Conservation (phyloP, 768 basidiomycete genomes). For the Lentinula sp. region DNA sequence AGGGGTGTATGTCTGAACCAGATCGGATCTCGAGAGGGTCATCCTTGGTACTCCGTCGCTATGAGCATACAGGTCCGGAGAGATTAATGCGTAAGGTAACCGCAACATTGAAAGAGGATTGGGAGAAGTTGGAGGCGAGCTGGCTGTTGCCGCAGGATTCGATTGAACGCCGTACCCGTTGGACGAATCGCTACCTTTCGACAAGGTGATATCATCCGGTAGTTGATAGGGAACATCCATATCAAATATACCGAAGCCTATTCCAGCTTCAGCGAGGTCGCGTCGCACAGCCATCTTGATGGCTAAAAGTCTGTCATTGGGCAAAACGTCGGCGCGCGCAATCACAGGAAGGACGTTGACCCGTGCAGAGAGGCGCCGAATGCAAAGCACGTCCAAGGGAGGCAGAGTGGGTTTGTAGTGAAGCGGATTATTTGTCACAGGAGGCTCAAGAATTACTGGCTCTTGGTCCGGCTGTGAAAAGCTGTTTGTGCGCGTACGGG, state of each 20-base stretch:
- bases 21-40: slow-evolving; percentile 59
- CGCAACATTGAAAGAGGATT: slow-evolving; percentile 53
- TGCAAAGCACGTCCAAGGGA: slow-evolving; percentile 64
- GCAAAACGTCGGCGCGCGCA: slow-evolving; percentile 74
- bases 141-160: slow-evolving; percentile 42
- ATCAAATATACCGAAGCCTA: slow-evolving; percentile 89
- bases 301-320: slow-evolving; percentile 73
- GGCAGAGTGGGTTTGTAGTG: slow-evolving; percentile 66
- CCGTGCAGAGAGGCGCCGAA: slow-evolving; percentile 72
- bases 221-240: slow-evolving; percentile 52
- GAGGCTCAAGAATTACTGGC: slow-evolving; percentile 76
- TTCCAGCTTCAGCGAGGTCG: slow-evolving; percentile 79
- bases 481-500: slow-evolving; percentile 64
- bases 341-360: slow-evolving; percentile 88
- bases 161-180: slow-evolving; percentile 46
- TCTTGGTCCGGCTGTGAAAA: slow-evolving; percentile 69
- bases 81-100: slow-evolving; percentile 80
- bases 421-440: slow-evolving; percentile 66
- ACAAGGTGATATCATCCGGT: slow-evolving; percentile 37
- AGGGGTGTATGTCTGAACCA: slow-evolving; percentile 69
- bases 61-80: slow-evolving; percentile 80
- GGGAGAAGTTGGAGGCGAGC: slow-evolving; percentile 66
- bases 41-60: slow-evolving; percentile 68
- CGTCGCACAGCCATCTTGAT: slow-evolving; percentile 76
- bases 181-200: slow-evolving; percentile 43